Conservation (phyloP, 23 red algal genomes). For the Cyanidium caldarium region DNA sequence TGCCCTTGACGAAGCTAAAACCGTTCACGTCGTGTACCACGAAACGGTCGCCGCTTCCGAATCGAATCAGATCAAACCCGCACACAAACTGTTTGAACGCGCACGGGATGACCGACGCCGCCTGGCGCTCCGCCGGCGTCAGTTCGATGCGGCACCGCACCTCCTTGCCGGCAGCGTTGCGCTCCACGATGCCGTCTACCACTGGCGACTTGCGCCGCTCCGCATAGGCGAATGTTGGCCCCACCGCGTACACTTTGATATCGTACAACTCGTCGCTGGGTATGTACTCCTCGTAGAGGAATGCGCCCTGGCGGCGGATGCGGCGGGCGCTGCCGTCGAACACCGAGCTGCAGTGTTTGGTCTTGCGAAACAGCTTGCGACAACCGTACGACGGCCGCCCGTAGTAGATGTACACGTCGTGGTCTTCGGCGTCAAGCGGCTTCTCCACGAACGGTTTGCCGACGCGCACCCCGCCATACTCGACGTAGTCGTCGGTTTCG, state of each 20-base stretch:
- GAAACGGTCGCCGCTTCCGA: background rate
- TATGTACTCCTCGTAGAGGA: conserved; percentile 66
- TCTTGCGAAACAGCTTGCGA: conserved; percentile 79
- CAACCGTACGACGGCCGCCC: conserved; percentile 30
- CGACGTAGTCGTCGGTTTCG: conserved; percentile 1
- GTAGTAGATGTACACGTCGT: conserved; percentile 44
- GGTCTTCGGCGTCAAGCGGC: conserved; percentile 65
- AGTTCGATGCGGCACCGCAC: conserved; percentile 19
- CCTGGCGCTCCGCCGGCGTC: conserved; percentile 22
- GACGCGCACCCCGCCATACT: conserved; percentile 1
- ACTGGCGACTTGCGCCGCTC: conserved; percentile 59
- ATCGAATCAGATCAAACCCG: conserved; percentile 79
- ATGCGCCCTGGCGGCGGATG: conserved; percentile 41
- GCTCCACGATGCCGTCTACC: conserved; percentile 67
- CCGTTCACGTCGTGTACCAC: conserved; percentile 97
- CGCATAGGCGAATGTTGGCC: conserved; percentile 41
- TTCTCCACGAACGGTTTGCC: conserved; percentile 96
- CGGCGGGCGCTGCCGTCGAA: conserved; percentile 12
- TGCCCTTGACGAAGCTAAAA: conserved; percentile 75
- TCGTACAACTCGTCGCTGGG: conserved; percentile 34
- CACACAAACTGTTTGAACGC: conserved; percentile 75
- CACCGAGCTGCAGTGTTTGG: conserved; percentile 7
- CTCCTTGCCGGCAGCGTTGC: conserved; percentile 33
- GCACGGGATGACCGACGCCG: conserved; percentile 21
- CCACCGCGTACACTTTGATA: conserved; percentile 83